Evolutionary conservation across 805 yeast genomes (phyloP), one percentile per base, ranked within the genome.

Genomic region (Starmerella sp.): DNA sequence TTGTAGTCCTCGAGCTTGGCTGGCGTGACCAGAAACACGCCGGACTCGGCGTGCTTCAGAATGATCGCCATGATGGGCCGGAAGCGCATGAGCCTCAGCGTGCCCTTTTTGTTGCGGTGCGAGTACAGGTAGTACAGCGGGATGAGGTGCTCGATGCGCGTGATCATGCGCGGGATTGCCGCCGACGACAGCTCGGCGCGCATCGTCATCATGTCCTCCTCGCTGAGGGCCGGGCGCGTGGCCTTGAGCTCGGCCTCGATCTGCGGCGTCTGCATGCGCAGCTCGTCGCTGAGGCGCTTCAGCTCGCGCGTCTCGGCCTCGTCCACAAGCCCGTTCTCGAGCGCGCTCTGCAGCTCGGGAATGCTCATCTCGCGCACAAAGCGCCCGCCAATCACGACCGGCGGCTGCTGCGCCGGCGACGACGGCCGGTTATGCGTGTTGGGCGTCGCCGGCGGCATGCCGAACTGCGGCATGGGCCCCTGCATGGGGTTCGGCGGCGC

Each of bases 41-140:
- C 83, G 11, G 36, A 14, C 59, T 79, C 75, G 55, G 81, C 77
- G 47, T 78, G 81, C 51, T 86, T 93, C 61, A 83, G 70, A 57
- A 87, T 84, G 65, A 83, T 84, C 63, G 81, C 83, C 45, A 86
- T 81, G 83, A 87, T 83, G 57, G 81, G 77, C 68, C 87, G 82
- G 75, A 86, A 79, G 65, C 85, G 90, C 57, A 89, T 75, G 56
- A 89, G 77, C 61, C 86, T 78, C 63, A 80, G 81, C 1, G 95
- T 84, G 9, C 86, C 90, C 50, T 82, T 86, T 49, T 75, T 77
- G 66, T 84, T 85, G 62, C 83, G 81, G 1, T 60, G 56, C 17
- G 95, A 84, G 57, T 86, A 73, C 56, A 84, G 77, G 65, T 79
- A 88, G 63, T 86, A 86, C 64, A 85, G 82, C 38, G 95, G 88